Conservation (phyloP, 306 rosid genomes). For the Corylus americana region DNA sequence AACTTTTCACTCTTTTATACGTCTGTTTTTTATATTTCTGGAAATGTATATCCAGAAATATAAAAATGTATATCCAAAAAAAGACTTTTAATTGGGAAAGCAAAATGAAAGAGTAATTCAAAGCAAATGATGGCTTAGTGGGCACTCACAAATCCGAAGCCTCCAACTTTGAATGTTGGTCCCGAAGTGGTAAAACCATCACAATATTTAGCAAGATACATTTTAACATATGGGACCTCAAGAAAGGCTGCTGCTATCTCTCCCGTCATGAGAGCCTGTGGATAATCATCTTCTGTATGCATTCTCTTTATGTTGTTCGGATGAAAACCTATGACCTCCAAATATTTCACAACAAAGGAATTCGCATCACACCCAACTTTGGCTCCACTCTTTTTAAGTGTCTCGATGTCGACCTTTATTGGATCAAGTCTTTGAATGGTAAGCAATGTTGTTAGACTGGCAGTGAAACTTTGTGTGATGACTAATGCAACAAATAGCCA, state of each 20-base stretch:
- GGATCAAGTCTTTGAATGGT: constrained; percentile 3
- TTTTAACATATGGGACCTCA: constrained; percentile 17
- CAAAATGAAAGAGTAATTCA: not conserved
- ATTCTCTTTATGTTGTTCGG: constrained; percentile 23
- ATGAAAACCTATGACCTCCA: constrained; percentile 7
- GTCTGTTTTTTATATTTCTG: too few species aligned
- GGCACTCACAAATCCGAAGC: constrained; percentile 20
- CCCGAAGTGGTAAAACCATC: constrained; percentile 8
- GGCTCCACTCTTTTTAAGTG: constrained; percentile 7
- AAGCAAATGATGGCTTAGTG: not conserved
- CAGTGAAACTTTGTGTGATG: constrained; percentile 18
- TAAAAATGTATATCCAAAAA: not conserved
- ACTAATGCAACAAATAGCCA: constrained; percentile 27
- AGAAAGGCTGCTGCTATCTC: constrained; percentile 17
- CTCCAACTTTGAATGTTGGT: constrained; percentile 22
- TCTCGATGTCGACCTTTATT: not conserved
- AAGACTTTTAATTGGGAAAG: too few species aligned
- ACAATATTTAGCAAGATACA: constrained; percentile 24
- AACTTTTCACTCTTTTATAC: too few species aligned
- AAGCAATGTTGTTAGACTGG: constrained; percentile 19
- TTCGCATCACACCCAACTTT: constrained; percentile 25
- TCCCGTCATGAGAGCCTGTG: constrained; percentile 7
- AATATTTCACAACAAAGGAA: constrained; percentile 14
- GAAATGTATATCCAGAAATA: too few species aligned
- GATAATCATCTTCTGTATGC: not conserved